Evolutionary conservation across 2,329 filamentous ascomycete species (phyloP), one percentile per base, ranked within the genome.

Genomic region (Neobulgaria alba): DNA sequence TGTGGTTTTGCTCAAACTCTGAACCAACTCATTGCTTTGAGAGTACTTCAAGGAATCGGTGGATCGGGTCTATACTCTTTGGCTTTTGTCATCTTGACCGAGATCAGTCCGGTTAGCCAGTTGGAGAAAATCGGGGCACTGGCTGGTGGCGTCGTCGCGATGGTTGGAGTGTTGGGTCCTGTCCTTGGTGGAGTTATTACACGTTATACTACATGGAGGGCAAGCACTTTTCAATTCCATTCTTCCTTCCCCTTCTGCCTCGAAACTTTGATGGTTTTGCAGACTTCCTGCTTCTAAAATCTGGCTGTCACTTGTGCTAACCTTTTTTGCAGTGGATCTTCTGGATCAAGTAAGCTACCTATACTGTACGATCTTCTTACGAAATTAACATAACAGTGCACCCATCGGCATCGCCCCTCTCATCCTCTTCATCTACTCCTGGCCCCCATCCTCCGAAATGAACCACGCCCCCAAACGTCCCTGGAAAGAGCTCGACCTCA

Each of bases 401-500:
- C 73, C 74, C 1, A 59, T 76, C 10, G 71, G 72, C 1, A 52
- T 57, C 29, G 46, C 67, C 1, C 69, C 74, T 2, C 54, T 73
- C 15, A 36, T 61, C 5, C 48, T 73, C 1, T 72, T 79, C 46
- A 57, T 66, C 16, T 19, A 69, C 1, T 58, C 65, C 3, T 79
- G 74, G 74, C 74, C 75, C 2, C 57, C 50, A 57, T 19, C 64
- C 1, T 48, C 53, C 12, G 44, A 63, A 3, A 55, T 67, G 33
- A 60, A 59, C 19, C 61, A 65, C 23, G 56, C 62, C 3, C 74
- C 69, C 68, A 66, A 57, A 20, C 34, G 49, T 18, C 33, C 47
- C 1, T 32, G 50, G 5, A 46, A 46, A 32, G 63, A 72, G 33
- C 60, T 79, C 29, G 75, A 79, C 48, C 65, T 70, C 38, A 31